Evolutionary conservation across 208 protist species (phyloP).

Genomic region (Acanthamoeba lenticulata): DNA sequence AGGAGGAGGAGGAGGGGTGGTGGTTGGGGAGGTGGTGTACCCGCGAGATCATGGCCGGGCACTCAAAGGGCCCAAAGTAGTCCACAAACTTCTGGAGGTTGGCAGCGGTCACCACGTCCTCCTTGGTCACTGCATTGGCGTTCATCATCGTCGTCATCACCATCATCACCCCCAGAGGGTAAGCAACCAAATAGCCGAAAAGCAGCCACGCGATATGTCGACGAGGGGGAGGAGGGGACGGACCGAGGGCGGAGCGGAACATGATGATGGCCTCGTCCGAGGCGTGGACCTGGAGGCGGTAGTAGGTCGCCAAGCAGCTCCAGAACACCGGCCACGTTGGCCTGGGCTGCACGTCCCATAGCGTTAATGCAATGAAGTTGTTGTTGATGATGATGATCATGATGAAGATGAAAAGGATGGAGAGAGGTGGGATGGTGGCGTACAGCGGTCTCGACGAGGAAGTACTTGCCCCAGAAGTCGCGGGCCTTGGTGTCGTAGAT

Average conservation of each 20-base stretch:
- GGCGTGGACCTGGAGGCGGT: background rate
- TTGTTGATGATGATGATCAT: no score
- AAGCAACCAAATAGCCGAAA: no score
- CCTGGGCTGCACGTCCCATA: background rate
- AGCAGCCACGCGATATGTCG: background rate
- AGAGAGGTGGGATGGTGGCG: background rate
- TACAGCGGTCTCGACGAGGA: conserved; percentile 58
- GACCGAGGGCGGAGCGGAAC: conserved; percentile 34
- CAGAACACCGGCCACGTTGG: conserved; percentile 45
- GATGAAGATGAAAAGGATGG: background rate
- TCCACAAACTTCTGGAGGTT: conserved; percentile 58
- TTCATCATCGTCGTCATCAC: no score
- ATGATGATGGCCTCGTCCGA: conserved; percentile 63
- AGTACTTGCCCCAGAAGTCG: conserved; percentile 50
- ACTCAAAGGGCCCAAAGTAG: conserved; percentile 37
- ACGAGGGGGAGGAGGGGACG: no score
- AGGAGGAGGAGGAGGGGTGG: no score
- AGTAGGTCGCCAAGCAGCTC: conserved; percentile 14
- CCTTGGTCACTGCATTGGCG: conserved; percentile 38
- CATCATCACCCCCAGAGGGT: no score
- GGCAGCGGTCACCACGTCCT: conserved; percentile 9
- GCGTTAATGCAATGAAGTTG: no score
- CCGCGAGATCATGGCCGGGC: conserved; percentile 37
- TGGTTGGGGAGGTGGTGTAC: background rate
- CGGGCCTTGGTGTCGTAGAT: background rate